These are phyloP conservation scores for Syzygium aromaticum DNA, from an alignment of 345 rosid genomes.

Conservation along the genomic window DNA sequence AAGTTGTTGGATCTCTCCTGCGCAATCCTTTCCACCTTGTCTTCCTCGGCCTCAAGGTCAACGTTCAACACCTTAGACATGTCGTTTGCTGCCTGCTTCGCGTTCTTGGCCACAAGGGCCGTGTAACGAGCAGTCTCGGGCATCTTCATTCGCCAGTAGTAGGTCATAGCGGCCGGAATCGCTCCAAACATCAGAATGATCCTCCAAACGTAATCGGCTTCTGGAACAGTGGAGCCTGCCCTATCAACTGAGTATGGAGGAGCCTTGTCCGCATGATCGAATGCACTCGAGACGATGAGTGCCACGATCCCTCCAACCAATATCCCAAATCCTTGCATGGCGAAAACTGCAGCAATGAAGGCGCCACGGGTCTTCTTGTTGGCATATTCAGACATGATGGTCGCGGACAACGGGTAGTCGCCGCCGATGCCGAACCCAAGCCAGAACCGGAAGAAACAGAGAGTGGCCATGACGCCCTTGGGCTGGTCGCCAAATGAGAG, in stretches of 20 bases:
- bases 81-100: conserved; percentile 34
- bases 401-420: conserved; percentile 87
- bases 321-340: conserved; percentile 85
- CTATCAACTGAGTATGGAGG: neutral
- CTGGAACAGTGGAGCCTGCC: neutral
- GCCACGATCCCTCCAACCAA: conserved; percentile 60
- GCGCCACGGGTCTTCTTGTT: conserved; percentile 71
- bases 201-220: conserved; percentile 35
- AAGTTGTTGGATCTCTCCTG: neutral
- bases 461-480: conserved; percentile 47
- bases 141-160: conserved; percentile 35
- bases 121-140: conserved; percentile 41
- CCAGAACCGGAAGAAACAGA: conserved; percentile 85
- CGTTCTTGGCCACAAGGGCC: conserved; percentile 34
- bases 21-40: conserved; percentile 7
- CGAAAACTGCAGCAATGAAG: conserved; percentile 71
- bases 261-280: conserved; percentile 6
- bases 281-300: conserved; percentile 10
- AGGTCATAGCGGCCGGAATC: conserved; percentile 25
- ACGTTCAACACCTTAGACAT: conserved; percentile 39
- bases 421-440: conserved; percentile 93
- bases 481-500: conserved; percentile 37
- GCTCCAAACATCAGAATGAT: conserved; percentile 29
- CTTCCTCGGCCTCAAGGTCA: conserved; percentile 26
- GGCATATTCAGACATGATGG: conserved; percentile 87